Conservation (phyloP, 2,329 filamentous ascomycete species). For the Arthroderma sp. region DNA sequence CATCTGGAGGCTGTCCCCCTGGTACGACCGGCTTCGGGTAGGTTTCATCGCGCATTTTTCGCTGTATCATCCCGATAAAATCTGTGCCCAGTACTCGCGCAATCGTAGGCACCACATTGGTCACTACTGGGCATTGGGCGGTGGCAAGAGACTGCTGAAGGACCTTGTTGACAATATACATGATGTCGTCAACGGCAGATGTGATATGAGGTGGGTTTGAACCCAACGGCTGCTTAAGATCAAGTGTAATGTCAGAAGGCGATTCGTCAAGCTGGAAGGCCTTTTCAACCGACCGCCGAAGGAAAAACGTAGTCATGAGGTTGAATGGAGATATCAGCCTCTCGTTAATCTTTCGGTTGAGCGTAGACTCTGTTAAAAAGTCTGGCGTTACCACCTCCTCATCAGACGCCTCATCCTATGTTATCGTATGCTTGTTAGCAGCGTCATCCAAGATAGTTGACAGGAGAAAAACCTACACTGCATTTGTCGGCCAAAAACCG, state of each 20-base stretch:
- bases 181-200: constrained; percentile 91
- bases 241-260: constrained; percentile 65
- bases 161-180: constrained; percentile 96
- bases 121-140: constrained; percentile 64
- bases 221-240: constrained; percentile 55
- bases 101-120: constrained; percentile 64
- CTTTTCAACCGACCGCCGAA: constrained; percentile 89
- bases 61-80: constrained; percentile 92
- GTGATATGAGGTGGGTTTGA: constrained; percentile 82
- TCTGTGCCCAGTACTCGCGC: constrained; percentile 71
- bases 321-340: constrained; percentile 74
- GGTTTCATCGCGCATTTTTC: constrained; percentile 92
- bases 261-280: constrained; percentile 92
- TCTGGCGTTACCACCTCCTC: constrained; percentile 51
- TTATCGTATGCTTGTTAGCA: constrained; percentile 2
- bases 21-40: constrained; percentile 71
- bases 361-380: constrained; percentile 64
- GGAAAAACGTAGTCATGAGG: constrained; percentile 88
- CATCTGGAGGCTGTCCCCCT: constrained; percentile 73
- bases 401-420: constrained; percentile 5
- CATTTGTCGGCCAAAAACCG: constrained; percentile 82
- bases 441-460: constrained; percentile 18
- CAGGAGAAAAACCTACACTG: constrained; percentile 42
- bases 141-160: constrained; percentile 77
- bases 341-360: constrained; percentile 63